phyloP scores from a whole-genome alignment of 2,329 filamentous ascomycete species.

The Fonsecaea nubica region DNA sequence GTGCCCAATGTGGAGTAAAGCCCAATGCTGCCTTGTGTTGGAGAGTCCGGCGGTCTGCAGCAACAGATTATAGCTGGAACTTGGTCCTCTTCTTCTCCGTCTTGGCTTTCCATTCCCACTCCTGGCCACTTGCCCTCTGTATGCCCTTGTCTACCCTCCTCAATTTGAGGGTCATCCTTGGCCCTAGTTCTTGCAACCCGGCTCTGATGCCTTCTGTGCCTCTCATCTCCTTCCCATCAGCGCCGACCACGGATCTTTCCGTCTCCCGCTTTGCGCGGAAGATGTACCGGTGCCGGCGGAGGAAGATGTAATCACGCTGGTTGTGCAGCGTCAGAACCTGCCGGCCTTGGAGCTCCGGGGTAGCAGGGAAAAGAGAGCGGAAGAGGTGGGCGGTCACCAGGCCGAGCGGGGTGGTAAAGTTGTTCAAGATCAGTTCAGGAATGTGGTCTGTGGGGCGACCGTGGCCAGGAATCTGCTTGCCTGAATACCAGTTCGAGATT shows the following conservation, averaged over 20 bases:
- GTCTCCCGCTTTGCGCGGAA: slow-evolving; percentile 87
- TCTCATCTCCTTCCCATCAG: slow-evolving; percentile 81
- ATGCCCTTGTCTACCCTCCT: slow-evolving; percentile 91
- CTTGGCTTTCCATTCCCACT: slow-evolving; percentile 95
- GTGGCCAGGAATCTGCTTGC: slow-evolving; percentile 85
- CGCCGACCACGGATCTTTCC: slow-evolving; percentile 82
- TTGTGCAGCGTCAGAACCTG: slow-evolving; percentile 94
- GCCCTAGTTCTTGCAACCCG: slow-evolving; percentile 89
- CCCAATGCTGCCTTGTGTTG: neutral
- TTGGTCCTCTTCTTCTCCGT: slow-evolving; percentile 94
- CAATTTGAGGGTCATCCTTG: slow-evolving; percentile 83
- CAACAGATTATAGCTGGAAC: slow-evolving; percentile 74
- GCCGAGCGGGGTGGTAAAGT: slow-evolving; percentile 92
- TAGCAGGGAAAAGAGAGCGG: slow-evolving; percentile 76
- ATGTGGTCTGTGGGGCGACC: slow-evolving; percentile 89
- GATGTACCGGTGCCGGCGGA: slow-evolving; percentile 86
- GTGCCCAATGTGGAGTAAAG: neutral
- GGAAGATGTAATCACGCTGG: slow-evolving; percentile 94
- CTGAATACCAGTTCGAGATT: slow-evolving; percentile 88
- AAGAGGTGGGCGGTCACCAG: slow-evolving; percentile 86
- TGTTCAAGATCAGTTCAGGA: slow-evolving; percentile 88
- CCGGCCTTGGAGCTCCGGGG: slow-evolving; percentile 81
- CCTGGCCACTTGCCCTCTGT: slow-evolving; percentile 74
- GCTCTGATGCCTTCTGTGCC: slow-evolving; percentile 86
- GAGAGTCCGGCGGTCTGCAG: neutral